These are phyloP conservation scores for Mediolabrus comicus DNA, from an alignment of 108 stramenopile species.

Conservation along the genomic window DNA sequence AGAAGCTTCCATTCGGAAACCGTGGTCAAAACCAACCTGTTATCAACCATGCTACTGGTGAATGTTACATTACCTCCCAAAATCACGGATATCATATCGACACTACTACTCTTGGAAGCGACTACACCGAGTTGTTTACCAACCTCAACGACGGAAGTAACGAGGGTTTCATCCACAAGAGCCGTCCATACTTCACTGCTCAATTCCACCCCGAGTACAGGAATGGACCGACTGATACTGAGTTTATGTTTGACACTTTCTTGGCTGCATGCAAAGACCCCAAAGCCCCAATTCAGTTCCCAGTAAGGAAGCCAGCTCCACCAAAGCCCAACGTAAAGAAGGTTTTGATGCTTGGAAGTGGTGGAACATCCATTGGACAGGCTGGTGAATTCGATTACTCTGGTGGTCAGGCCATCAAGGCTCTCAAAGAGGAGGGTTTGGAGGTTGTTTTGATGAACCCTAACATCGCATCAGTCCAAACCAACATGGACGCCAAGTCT, in stretches of 20 bases:
- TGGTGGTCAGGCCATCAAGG: conserved; percentile 98
- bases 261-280: conserved; percentile 69
- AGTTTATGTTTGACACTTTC: conserved; percentile 98
- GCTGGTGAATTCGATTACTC: conserved; percentile 99
- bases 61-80: conserved; percentile 99
- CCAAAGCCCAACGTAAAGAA: conserved; percentile 83
- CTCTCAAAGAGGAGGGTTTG: conserved; percentile 97
- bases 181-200: conserved; percentile 96
- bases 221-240: conserved; percentile 97
- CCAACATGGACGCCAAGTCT: conserved; percentile 93
- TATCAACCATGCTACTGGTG: conserved; percentile 90
- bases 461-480: conserved; percentile 99
- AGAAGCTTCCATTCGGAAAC: conserved; percentile 97
- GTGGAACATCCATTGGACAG: conserved; percentile 98
- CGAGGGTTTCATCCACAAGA: conserved; percentile 95
- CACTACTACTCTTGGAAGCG: conserved; percentile 74
- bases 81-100: conserved; percentile 97
- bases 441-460: conserved; percentile 99
- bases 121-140: conserved; percentile 93
- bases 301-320: conserved; percentile 63
- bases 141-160: conserved; percentile 98
- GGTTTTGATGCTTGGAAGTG: conserved; percentile 95
- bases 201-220: conserved; percentile 98
- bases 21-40: conserved; percentile 99
- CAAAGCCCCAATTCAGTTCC: conserved; percentile 69